These are phyloP conservation scores for Clonostachys sp. DNA, from an alignment of 2,329 filamentous ascomycete species.

Conservation along the genomic window DNA sequence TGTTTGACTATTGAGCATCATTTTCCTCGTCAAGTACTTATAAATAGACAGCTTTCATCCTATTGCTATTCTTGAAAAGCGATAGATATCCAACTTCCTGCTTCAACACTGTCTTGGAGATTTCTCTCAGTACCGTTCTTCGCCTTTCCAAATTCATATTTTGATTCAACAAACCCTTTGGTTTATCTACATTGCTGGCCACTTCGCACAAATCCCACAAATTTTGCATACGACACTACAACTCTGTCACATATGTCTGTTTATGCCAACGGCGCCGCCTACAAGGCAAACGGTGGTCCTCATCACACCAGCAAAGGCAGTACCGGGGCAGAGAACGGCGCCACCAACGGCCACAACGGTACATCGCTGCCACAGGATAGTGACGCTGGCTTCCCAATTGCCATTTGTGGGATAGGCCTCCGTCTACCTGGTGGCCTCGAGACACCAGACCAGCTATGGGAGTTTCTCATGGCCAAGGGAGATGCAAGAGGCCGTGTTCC, in stretches of 20 bases:
- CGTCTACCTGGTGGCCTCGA: slow-evolving; percentile 28
- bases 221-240: neutral
- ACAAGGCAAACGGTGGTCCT: neutral
- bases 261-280: neutral
- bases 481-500: slow-evolving; percentile 23
- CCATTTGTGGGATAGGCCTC: slow-evolving; percentile 4
- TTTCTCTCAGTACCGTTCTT: too few species aligned
- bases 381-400: neutral
- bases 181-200: too few species aligned
- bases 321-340: neutral
- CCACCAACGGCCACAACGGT: neutral
- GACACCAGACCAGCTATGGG: slow-evolving; percentile 27
- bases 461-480: slow-evolving; percentile 18
- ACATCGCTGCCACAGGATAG: neutral
- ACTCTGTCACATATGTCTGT: neutral
- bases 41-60: too few species aligned
- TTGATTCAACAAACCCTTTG: too few species aligned
- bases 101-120: too few species aligned
- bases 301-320: too few species aligned
- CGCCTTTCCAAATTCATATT: too few species aligned
- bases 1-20: too few species aligned
- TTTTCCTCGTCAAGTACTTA: too few species aligned
- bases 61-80: too few species aligned
- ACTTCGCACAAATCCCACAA: neutral
- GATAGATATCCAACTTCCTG: too few species aligned